A percentile compares a stretch with the other conserved stretches of the same genome.
Conservation (phyloP, 1,139 yeast genomes). For the Debaryomyces udenii region DNA sequence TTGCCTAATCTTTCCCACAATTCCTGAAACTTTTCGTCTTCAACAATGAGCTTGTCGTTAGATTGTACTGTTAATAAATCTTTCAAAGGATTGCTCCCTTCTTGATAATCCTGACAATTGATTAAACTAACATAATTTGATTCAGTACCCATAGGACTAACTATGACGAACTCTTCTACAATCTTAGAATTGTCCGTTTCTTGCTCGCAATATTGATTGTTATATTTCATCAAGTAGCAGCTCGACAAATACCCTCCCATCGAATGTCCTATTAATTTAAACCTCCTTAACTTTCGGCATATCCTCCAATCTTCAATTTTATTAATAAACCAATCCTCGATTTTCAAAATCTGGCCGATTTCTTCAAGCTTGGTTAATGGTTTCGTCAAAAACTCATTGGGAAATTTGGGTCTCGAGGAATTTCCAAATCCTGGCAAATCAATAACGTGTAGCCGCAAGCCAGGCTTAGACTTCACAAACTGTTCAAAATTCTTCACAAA, state of each 20-base stretch:
- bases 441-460: constrained; percentile 36
- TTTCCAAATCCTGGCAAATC: constrained; percentile 53
- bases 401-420: constrained; percentile 45
- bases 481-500: constrained; percentile 43
- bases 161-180: constrained; percentile 36
- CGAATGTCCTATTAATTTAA: constrained; percentile 44
- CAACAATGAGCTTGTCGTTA: constrained; percentile 17
- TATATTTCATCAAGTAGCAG: constrained; percentile 46
- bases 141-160: constrained; percentile 54
- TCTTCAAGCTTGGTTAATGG: constrained; percentile 26
- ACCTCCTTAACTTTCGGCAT: constrained; percentile 25
- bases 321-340: constrained; percentile 50
- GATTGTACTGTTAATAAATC: constrained; percentile 27
- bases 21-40: constrained; percentile 24
- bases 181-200: constrained; percentile 15
- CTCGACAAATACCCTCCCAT: constrained; percentile 50
- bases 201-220: constrained; percentile 19
- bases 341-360: constrained; percentile 35
- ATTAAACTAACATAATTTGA: constrained; percentile 40
- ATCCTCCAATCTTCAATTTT: constrained; percentile 43
- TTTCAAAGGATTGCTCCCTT: constrained; percentile 32
- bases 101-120: constrained; percentile 37
- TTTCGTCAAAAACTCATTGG: constrained; percentile 29
- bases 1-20: constrained; percentile 41
- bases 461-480: constrained; percentile 35